Evolutionary conservation across 73 alveolate species (phyloP), one percentile per base, ranked within the genome.

Genomic region (Urostyla sp.): DNA sequence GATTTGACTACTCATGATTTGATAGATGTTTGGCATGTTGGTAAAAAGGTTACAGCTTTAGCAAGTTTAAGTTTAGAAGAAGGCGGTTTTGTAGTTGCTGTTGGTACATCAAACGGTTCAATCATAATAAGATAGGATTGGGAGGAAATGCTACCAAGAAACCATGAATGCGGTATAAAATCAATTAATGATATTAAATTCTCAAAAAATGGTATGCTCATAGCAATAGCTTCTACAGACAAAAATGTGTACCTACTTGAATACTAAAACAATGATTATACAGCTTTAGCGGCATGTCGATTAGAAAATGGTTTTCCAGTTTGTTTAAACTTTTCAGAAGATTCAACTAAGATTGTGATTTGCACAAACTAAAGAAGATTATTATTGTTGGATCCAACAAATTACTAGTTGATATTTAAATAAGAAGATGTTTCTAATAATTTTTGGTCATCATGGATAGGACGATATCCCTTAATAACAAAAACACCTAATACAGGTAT

Each of bases 21-120:
- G 54, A 92, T 94, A 35, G 98, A 94, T 76, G 91, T 90, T 35
- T 90, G 96, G 92, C 38, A 75, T 45, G 94, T 94, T 34, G 98
- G 98, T 20, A 63, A 59, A 61, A 66, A 63, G 54, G 84, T 92
- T 13, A 88, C 96, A 20, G 90, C 96, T 30, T 36, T 94, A 16
- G 90, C 94, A 27, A 60, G 93, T 21, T 51, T 86, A 15, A 73
- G 89, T 16, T 81, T 85, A 26, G 96, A 94, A 54, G 91, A 88
- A 31, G 85, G 72, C 2, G 94, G 95, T 31, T 89, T 94, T 59
- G 67, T 94, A 37, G 84, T 83, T 11, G 98, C 97, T 13, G 93
- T 88, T 23, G 97, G 98, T n/a, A 90, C 95, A 35, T 89, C 76
- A 10, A 84, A 91, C 16, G 98, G 98, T 20, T 84, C 76, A 34